Evolutionary conservation across 2,329 filamentous ascomycete species (phyloP).

Genomic region (Diaporthe nobilis): DNA sequence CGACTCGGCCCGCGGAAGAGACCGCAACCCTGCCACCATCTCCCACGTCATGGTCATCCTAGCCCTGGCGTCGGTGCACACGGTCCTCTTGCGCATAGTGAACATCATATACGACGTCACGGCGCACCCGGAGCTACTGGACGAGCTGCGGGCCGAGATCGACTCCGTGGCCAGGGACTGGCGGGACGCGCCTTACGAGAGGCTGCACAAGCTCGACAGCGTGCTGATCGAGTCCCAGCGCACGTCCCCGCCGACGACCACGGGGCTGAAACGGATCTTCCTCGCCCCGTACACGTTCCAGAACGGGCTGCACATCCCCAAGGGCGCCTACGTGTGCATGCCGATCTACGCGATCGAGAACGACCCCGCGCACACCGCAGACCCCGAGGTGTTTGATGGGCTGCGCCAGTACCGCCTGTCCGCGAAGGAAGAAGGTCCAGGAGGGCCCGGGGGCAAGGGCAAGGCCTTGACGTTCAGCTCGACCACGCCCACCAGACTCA

Average conservation of each 20-base stretch:
- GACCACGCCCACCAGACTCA: constrained; percentile 49
- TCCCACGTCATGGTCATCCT: constrained; percentile 13
- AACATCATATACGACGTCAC: constrained; percentile 4
- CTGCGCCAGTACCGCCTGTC: constrained; percentile 51
- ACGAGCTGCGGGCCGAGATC: constrained; percentile 8
- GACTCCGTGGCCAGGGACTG: background rate
- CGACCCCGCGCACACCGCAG: constrained; percentile 48
- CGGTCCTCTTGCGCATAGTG: background rate
- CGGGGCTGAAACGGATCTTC: constrained; percentile 7
- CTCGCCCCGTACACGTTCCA: background rate
- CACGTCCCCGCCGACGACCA: background rate
- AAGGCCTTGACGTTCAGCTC: constrained; percentile 36
- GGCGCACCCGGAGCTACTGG: background rate
- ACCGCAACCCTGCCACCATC: background rate
- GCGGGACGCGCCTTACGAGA: background rate
- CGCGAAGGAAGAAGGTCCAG: constrained; percentile 42
- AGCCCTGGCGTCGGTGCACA: constrained; percentile 5
- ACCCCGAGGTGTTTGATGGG: constrained; percentile 51
- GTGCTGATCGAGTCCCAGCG: background rate
- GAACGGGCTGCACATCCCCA: constrained; percentile 32
- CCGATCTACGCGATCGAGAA: constrained; percentile 46
- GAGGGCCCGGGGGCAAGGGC: background rate
- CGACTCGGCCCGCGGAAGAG: background rate
- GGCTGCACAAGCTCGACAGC: constrained; percentile 5
- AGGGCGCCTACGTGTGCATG: constrained; percentile 38